These are phyloP conservation scores for Salix caprea DNA, from an alignment of 345 rosid species.

Conservation along the genomic window DNA sequence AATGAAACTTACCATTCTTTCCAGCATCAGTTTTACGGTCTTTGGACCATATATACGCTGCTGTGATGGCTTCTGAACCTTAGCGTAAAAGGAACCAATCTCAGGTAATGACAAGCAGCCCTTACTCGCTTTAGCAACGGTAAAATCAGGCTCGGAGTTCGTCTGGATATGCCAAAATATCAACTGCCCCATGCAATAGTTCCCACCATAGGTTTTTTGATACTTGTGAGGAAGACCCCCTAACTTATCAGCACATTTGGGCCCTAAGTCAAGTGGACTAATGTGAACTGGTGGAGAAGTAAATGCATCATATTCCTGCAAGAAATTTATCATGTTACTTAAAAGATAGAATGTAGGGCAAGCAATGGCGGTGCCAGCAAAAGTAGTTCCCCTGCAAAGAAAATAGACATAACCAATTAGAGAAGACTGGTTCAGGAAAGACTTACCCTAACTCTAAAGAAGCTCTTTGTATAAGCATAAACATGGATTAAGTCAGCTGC, in stretches of 20 bases:
- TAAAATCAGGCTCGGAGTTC: slow-evolving; percentile 67
- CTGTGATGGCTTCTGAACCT: slow-evolving; percentile 72
- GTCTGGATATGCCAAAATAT: slow-evolving; percentile 95
- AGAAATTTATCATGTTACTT: slow-evolving; percentile 1
- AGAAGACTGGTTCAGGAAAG: neutral
- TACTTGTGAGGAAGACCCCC: slow-evolving; percentile 68
- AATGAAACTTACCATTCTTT: slow-evolving; percentile 64
- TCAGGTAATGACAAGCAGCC: slow-evolving; percentile 93
- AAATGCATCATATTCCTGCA: slow-evolving; percentile 69
- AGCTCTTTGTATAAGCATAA: slow-evolving; percentile 85
- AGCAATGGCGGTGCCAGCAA: neutral
- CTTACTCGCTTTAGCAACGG: slow-evolving; percentile 61
- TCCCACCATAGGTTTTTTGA: slow-evolving; percentile 83
- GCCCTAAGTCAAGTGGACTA: slow-evolving; percentile 90
- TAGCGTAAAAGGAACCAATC: slow-evolving; percentile 78
- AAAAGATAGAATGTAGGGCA: slow-evolving; percentile 15
- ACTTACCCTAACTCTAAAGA: slow-evolving; percentile 74
- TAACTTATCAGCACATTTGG: slow-evolving; percentile 70
- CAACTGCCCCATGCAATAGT: slow-evolving; percentile 93
- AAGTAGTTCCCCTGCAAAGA: neutral
- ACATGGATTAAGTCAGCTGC: slow-evolving; percentile 97
- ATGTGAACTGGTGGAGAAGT: slow-evolving; percentile 87
- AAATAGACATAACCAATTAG: neutral
- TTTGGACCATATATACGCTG: slow-evolving; percentile 82
- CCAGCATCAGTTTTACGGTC: slow-evolving; percentile 64